Evolutionary conservation across 768 basidiomycete genomes (phyloP).

Genomic region (Royoungia palumana): DNA sequence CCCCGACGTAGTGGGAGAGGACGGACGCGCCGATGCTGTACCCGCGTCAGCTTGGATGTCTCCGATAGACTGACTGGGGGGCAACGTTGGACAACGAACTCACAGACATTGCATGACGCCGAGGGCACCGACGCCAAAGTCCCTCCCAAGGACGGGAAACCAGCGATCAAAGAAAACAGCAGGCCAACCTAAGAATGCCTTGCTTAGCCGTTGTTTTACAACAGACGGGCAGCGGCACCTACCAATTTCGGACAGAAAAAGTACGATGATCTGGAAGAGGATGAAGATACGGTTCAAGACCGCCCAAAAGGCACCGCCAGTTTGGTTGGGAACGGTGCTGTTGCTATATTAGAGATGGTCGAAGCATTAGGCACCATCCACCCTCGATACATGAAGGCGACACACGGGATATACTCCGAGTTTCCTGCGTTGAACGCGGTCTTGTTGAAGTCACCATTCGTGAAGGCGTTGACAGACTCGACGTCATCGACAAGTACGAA

Average conservation of each 20-base stretch:
- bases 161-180: constrained; percentile 76
- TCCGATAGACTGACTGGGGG: not conserved
- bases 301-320: constrained; percentile 91
- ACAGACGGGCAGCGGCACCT: constrained; percentile 13
- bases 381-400: not conserved
- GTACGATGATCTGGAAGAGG: constrained; percentile 72
- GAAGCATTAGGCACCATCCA: not conserved
- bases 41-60: too few relatives aligned
- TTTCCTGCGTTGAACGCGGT: constrained; percentile 44
- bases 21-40: constrained; percentile 62
- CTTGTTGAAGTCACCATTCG: constrained; percentile 34
- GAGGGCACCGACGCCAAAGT: constrained; percentile 83
- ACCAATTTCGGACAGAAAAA: constrained; percentile 50
- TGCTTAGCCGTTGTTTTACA: not conserved
- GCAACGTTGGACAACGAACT: constrained; percentile 24
- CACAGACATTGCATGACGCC: constrained; percentile 86
- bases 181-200: constrained; percentile 55
- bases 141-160: constrained; percentile 85
- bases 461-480: constrained; percentile 68
- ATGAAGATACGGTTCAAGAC: constrained; percentile 84
- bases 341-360: constrained; percentile 35
- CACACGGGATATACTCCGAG: constrained; percentile 78
- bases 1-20: constrained; percentile 74
- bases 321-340: constrained; percentile 90
- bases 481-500: constrained; percentile 72